Conservation (phyloP, 2,329 filamentous ascomycete genomes). For the Cryphonectria carpinicola region DNA sequence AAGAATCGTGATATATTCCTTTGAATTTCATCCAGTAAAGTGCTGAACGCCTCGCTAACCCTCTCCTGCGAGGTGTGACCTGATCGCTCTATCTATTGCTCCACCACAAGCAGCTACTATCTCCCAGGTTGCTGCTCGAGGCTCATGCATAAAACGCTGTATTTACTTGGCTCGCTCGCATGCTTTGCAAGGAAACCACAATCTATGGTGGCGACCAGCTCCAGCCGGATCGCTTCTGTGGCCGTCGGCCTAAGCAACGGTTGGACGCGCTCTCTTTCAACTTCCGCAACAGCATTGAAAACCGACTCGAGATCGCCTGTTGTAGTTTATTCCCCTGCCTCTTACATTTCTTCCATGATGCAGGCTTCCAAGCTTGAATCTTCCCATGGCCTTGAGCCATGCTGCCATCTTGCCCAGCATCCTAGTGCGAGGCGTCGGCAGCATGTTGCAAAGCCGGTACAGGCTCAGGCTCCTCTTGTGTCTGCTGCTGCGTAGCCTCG, state of each 20-base stretch:
- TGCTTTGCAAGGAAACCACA: slow-evolving; percentile 22
- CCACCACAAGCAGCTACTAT: background rate
- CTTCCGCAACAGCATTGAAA: background rate
- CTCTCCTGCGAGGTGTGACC: slow-evolving; percentile 2
- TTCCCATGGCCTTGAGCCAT: background rate
- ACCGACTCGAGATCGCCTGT: background rate
- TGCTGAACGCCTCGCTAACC: slow-evolving; percentile 5
- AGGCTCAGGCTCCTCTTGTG: background rate
- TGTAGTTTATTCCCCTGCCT: background rate
- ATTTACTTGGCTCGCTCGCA: slow-evolving; percentile 12
- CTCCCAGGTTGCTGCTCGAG: background rate
- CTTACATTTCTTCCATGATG: background rate
- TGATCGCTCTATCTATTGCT: slow-evolving; percentile 6
- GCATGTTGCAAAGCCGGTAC: background rate
- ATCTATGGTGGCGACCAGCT: background rate
- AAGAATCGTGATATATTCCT: background rate
- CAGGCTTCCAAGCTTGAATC: background rate
- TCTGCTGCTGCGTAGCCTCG: slow-evolving; percentile 11
- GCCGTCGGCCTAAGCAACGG: background rate
- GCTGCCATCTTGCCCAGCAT: background rate
- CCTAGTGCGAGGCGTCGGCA: background rate
- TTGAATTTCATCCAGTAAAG: background rate
- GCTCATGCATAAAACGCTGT: slow-evolving; percentile 12
- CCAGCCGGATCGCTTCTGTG: background rate
- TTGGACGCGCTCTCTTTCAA: background rate